Evolutionary conservation across 2,329 filamentous ascomycete species (phyloP).

Genomic region (Colletotrichum sp.): DNA sequence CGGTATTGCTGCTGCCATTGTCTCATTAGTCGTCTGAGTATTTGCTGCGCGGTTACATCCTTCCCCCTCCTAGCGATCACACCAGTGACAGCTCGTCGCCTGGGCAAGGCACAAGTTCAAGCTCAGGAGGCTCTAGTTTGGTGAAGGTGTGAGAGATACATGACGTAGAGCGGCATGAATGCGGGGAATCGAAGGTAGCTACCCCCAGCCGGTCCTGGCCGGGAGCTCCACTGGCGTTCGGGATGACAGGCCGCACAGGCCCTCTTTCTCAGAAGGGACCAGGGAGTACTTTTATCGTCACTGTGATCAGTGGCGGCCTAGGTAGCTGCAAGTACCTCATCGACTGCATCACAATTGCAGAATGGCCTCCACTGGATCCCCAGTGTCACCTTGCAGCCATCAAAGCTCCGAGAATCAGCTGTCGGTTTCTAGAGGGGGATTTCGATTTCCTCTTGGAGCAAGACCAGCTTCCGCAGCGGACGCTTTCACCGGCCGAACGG

Average conservation of each 20-base stretch:
- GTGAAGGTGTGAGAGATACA: slow-evolving; percentile 25
- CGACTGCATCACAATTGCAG: not conserved
- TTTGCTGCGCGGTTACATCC: slow-evolving; percentile 2
- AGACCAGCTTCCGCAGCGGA: not conserved
- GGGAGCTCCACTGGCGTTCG: not conserved
- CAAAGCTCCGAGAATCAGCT: slow-evolving; percentile 6
- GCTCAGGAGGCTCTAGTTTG: slow-evolving; percentile 1
- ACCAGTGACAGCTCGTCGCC: not conserved
- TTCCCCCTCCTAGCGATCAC: slow-evolving; percentile 5
- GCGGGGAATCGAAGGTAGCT: slow-evolving; percentile 26
- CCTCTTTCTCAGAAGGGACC: not conserved
- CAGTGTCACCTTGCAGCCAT: not conserved
- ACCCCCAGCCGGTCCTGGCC: slow-evolving; percentile 4
- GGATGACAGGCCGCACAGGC: not conserved
- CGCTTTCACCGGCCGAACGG: not conserved
- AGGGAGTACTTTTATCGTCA: not conserved
- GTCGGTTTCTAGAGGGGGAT: not conserved
- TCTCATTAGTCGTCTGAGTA: not conserved
- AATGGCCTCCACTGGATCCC: not conserved
- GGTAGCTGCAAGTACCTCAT: not conserved
- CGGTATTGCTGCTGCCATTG: not conserved
- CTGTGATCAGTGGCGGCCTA: not conserved
- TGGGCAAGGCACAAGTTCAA: not conserved
- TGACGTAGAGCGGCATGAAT: slow-evolving; percentile 29
- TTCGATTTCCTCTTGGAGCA: not conserved